Base-by-base conservation (phyloP, 225 moss, liverwort and hornwort species). In the Polytrichum commune region DNA sequence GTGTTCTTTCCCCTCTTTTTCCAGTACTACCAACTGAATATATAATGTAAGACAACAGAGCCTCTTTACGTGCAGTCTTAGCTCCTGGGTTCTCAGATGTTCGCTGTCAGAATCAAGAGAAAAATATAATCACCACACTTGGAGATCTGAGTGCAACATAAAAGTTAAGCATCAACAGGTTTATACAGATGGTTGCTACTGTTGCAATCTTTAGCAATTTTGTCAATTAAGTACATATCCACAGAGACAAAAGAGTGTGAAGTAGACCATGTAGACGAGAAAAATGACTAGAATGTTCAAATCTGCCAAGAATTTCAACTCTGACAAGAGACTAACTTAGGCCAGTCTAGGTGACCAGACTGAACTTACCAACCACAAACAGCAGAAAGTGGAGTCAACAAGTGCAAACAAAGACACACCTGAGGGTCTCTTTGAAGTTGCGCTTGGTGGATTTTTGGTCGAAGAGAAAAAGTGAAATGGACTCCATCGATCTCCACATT, bases 401-500 rank as follows among this genome's bases (percentile, higher is more conserved):
- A 62, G 2, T 62, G 61, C 61, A 62, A 62, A 38, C 58, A 20
- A 58, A 7, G 8, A 23, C 58, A 66, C 73, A 85, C 85, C 76
- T 85, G 76, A 1, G 65, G 46, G 35, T 79, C 85, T 68, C 78
- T 85, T 71, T 67, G 83, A 65, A 65, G 66, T 33, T 70, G 77
- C 62, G 76, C 76, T 75, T 64, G 83, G 54, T 76, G 83, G 58
- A 78, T 76, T 64, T 87, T 85, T 19, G 85, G 79, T 80, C 91
- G 90, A 57, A 93, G 82, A 55, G 90, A 90, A 73, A 89, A 96
- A 8, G 90, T 93, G 64, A 96, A 83, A 72, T 96, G 96, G 57
- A 84, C 92, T 22, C 96, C 96, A 72, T 96, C 96, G 66, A 96
- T 80, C 77, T 96, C 96, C 75, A 96, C 92, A 60, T 80, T 93